A percentile compares a stretch with the other conserved stretches of the same genome.
Conservation (phyloP, 768 basidiomycete genomes). For the Austroboletus festivus region DNA sequence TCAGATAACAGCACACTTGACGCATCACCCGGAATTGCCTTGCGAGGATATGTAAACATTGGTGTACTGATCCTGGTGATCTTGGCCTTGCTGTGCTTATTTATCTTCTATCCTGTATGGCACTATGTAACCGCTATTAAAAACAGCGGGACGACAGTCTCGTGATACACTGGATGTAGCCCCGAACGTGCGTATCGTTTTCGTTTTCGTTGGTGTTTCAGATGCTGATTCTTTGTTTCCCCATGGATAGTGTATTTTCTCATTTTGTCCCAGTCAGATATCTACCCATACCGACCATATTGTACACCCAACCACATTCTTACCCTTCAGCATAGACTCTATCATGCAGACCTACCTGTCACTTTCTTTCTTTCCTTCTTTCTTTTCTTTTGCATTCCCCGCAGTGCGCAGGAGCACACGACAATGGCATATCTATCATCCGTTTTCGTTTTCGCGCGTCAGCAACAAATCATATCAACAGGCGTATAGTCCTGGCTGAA, state of each 20-base stretch:
- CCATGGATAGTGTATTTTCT: neutral
- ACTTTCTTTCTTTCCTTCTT: neutral
- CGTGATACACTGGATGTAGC: slow-evolving; percentile 6
- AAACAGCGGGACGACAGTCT: neutral
- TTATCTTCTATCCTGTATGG: slow-evolving; percentile 80
- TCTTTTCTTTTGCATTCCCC: no score
- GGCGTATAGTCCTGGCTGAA: neutral
- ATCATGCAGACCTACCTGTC: neutral
- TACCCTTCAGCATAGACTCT: slow-evolving; percentile 1
- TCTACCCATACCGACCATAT: slow-evolving; percentile 1
- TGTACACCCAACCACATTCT: neutral
- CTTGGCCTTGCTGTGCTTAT: slow-evolving; percentile 61
- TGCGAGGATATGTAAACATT: slow-evolving; percentile 66
- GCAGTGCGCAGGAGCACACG: neutral
- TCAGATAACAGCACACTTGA: slow-evolving; percentile 32
- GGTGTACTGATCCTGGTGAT: slow-evolving; percentile 63
- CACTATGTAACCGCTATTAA: slow-evolving; percentile 16
- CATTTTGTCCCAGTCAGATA: neutral
- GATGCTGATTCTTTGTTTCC: no score
- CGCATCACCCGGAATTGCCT: slow-evolving; percentile 25
- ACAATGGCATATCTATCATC: neutral
- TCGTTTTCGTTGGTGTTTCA: no score
- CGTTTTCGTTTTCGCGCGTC: slow-evolving; percentile 4
- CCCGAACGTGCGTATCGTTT: no score
- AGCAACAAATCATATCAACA: slow-evolving; percentile 14